A percentile compares a stretch with the other conserved stretches of the same genome.
These are phyloP conservation scores for Syncephalis fuscata DNA, from an alignment of 371 early-diverging fungal genomes.

Conservation along the genomic window DNA sequence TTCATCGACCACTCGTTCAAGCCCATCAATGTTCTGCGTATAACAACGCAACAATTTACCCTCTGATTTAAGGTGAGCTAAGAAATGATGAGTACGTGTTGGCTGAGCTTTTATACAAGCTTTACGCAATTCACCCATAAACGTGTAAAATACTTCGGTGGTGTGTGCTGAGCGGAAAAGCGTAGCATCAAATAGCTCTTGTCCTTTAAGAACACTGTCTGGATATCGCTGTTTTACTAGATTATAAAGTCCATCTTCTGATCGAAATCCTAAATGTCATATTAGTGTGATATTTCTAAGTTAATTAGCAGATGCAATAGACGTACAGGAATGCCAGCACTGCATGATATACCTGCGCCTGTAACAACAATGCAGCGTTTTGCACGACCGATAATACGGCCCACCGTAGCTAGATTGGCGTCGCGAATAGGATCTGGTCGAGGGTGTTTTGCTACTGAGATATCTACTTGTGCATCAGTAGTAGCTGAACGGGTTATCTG, in stretches of 20 bases:
- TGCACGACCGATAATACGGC: not conserved
- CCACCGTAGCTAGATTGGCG: too few relatives aligned
- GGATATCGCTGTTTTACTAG: slow-evolving; percentile 72
- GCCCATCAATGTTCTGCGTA: slow-evolving; percentile 94
- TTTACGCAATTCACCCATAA: slow-evolving; percentile 84
- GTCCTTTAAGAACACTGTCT: slow-evolving; percentile 56
- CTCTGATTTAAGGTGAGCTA: slow-evolving; percentile 49
- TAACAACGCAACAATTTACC: slow-evolving; percentile 77
- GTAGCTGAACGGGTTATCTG: too few relatives aligned
- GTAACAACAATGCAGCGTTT: slow-evolving; percentile 55
- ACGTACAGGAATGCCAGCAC: slow-evolving; percentile 77
- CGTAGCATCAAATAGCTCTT: slow-evolving; percentile 91
- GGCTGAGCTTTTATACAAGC: slow-evolving; percentile 52
- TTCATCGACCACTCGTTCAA: slow-evolving; percentile 57
- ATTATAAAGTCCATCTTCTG: slow-evolving; percentile 56
- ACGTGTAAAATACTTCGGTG: slow-evolving; percentile 75
- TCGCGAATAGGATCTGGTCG: too few relatives aligned
- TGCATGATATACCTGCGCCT: slow-evolving; percentile 88
- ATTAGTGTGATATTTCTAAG: not conserved
- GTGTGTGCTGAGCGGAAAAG: slow-evolving; percentile 60
- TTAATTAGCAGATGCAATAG: not conserved
- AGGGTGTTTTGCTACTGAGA: too few relatives aligned
- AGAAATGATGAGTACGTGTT: slow-evolving; percentile 78
- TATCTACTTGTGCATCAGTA: too few relatives aligned
- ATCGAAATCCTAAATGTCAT: slow-evolving; percentile 56